These are phyloP conservation scores for Lagenidium giganteum DNA, from an alignment of 352 stramenopile genomes.

Conservation along the genomic window DNA sequence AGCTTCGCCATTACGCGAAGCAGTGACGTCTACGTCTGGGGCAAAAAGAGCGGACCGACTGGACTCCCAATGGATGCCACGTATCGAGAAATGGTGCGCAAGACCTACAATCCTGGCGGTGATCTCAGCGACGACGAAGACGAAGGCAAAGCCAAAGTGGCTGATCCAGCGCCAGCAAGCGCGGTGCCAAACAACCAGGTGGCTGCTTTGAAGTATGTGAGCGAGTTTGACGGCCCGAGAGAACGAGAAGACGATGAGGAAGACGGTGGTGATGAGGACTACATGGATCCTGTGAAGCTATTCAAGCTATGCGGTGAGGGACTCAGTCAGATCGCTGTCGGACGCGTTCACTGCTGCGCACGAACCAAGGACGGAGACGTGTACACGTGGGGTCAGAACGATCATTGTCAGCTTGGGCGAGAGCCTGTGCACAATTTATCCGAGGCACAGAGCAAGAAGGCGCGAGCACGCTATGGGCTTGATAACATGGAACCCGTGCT, in stretches of 20 bases:
- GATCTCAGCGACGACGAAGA: slow-evolving; percentile 45
- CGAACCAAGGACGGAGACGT: slow-evolving; percentile 76
- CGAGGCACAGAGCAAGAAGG: slow-evolving; percentile 46
- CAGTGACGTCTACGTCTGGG: slow-evolving; percentile 79
- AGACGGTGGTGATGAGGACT: slow-evolving; percentile 55
- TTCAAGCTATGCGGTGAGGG: slow-evolving; percentile 57
- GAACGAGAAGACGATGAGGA: slow-evolving; percentile 25
- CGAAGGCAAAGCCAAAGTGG: slow-evolving; percentile 5
- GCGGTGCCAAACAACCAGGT: no score
- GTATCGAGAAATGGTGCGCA: slow-evolving; percentile 22
- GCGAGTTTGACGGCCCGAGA: neutral
- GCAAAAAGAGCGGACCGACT: slow-evolving; percentile 53
- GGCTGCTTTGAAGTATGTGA: neutral
- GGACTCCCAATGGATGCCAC: slow-evolving; percentile 34
- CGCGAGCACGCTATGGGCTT: slow-evolving; percentile 50
- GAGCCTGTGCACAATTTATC: slow-evolving; percentile 59
- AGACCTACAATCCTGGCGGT: slow-evolving; percentile 25
- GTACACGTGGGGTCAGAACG: slow-evolving; percentile 82
- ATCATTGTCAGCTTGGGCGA: slow-evolving; percentile 72
- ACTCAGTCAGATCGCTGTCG: slow-evolving; percentile 67
- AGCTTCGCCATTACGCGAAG: slow-evolving; percentile 63
- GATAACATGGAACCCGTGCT: slow-evolving; percentile 52
- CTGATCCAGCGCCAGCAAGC: no score
- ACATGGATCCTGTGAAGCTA: slow-evolving; percentile 67
- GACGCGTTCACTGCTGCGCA: slow-evolving; percentile 67